Evolutionary conservation across 2,329 filamentous ascomycete genomes (phyloP), one percentile per base, ranked within the genome.

Genomic region (Colletotrichum tofieldiae): DNA sequence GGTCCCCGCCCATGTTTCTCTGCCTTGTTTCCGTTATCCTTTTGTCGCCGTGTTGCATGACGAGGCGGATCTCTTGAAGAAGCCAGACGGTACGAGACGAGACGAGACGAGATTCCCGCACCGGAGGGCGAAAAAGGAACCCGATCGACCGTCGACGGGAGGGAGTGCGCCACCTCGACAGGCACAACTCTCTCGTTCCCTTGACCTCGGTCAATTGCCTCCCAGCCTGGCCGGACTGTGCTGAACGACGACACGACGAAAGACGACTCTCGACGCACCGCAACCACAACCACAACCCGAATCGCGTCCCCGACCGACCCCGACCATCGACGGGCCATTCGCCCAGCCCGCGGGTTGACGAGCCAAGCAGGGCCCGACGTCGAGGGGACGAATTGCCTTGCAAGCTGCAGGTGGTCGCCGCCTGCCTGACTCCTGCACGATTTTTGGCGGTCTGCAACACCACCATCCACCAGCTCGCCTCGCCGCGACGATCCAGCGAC

Each of bases 381-480:
- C 59, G 32, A 62, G n/a, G 23, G n/a, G 12, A 26, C 47, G 5
- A 51, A 23, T 39, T 56, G 43, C 26, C 43, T 23, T 35, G 3
- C n/a, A 49, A 56, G 29, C 52, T 47, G 65, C 56, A 58, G 65
- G 45, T 56, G 9, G 56, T 54, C 23, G 59, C 59, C 52, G 65
- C 37, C 39, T 45, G 26, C 51, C 65, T 61, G 62, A 32, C 55
- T 66, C 32, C 69, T 69, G 69, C 65, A 64, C 52, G 52, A 72
- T 72, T 64, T 68, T 37, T 72, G 65, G 65, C 69, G 58, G 69
- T 72, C 69, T 72, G 69, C 69, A 58, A 71, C 64, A 67, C 65
- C 56, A 41, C 49, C 68, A 71, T 62, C 63, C 64, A 16, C 35
- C 68, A 63, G 63, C 49, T 58, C 65, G 58, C 49, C 58, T 54